A percentile compares a stretch with the other conserved stretches of the same genome.
Conservation (phyloP, 2,329 filamentous ascomycete species). For the Verticillium albo-atrum region DNA sequence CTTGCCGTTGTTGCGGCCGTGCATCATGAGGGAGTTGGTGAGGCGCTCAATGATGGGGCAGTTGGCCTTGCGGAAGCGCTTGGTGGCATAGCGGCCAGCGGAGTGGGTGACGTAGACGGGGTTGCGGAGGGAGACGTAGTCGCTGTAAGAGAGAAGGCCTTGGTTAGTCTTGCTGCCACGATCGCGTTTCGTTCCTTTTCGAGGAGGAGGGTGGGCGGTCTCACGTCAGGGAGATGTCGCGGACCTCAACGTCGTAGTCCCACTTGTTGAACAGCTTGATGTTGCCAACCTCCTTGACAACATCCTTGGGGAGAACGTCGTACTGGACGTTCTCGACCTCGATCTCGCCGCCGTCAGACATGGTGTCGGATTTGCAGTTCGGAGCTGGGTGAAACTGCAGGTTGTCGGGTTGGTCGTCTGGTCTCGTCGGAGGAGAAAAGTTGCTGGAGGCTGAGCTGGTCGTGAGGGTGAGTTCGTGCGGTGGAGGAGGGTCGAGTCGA, state of each 20-base stretch:
- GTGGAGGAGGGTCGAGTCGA: conserved; percentile 1
- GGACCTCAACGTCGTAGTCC: conserved; percentile 98
- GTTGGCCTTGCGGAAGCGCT: conserved; percentile 99
- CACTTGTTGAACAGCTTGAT: conserved; percentile 99
- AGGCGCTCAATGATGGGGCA: conserved; percentile 99
- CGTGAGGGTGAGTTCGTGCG: not conserved
- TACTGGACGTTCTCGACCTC: conserved; percentile 79
- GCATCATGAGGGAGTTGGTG: conserved; percentile 99
- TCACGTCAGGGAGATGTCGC: conserved; percentile 98
- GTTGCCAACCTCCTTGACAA: conserved; percentile 81
- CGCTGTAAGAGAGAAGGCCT: conserved; percentile 50
- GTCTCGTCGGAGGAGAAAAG: conserved; percentile 2
- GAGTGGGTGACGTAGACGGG: conserved; percentile 99
- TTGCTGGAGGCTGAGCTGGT: conserved; percentile 1
- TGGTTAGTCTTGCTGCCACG: conserved; percentile 23
- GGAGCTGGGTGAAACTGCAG: conserved; percentile 11
- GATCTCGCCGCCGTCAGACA: conserved; percentile 95
- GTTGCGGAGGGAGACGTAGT: conserved; percentile 99
- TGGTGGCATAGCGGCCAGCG: conserved; percentile 95
- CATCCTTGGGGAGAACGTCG: conserved; percentile 88
- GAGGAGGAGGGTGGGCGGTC: not conserved
- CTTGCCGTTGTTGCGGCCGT: conserved; percentile 99
- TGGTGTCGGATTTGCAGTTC: conserved; percentile 42
- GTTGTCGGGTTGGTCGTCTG: conserved; percentile 7
- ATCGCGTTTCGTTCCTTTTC: conserved; percentile 5